Percentiles rank a stretch among this genome's conserved stretches.
Conservation (phyloP, 192 early-diverging fungal genomes). For the Coemansia aciculifera region DNA sequence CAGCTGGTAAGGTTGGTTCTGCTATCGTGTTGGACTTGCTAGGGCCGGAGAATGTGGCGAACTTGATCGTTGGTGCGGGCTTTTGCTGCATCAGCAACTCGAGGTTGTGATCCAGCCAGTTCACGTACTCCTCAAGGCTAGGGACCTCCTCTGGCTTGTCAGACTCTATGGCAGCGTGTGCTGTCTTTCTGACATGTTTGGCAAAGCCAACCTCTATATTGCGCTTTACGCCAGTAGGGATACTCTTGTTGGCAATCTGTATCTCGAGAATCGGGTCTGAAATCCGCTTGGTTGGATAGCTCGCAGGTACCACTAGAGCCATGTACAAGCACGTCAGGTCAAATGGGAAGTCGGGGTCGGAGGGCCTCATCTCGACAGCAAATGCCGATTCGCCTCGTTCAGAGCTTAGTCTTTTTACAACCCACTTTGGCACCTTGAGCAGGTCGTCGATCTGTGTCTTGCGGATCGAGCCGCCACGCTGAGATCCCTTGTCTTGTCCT, state of each 20-base stretch:
- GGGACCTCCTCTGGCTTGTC: slow-evolving; percentile 21
- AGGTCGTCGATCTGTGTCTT: slow-evolving; percentile 40
- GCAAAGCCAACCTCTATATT: slow-evolving; percentile 46
- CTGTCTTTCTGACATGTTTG: slow-evolving; percentile 34
- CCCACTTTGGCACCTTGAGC: slow-evolving; percentile 29
- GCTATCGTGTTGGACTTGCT: slow-evolving; percentile 10
- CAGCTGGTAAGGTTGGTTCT: background rate
- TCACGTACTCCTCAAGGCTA: slow-evolving; percentile 31
- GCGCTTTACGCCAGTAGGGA: slow-evolving; percentile 43
- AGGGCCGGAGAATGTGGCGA: slow-evolving; percentile 32
- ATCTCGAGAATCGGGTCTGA: slow-evolving; percentile 32
- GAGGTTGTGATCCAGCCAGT: slow-evolving; percentile 67
- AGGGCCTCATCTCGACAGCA: slow-evolving; percentile 52
- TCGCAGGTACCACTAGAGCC: slow-evolving; percentile 60
- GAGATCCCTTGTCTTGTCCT: background rate
- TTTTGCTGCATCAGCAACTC: slow-evolving; percentile 62
- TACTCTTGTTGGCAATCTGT: slow-evolving; percentile 47
- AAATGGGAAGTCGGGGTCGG: slow-evolving; percentile 81
- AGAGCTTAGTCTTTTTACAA: slow-evolving; percentile 29
- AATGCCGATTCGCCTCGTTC: slow-evolving; percentile 41
- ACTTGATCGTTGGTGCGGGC: slow-evolving; percentile 62
- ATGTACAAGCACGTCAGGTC: slow-evolving; percentile 66
- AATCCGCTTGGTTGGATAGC: slow-evolving; percentile 52
- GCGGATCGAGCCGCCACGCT: slow-evolving; percentile 15
- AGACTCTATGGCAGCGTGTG: slow-evolving; percentile 20